Evolutionary conservation across 768 basidiomycete species (phyloP).

Genomic region (Boletus vermiculosoides): DNA sequence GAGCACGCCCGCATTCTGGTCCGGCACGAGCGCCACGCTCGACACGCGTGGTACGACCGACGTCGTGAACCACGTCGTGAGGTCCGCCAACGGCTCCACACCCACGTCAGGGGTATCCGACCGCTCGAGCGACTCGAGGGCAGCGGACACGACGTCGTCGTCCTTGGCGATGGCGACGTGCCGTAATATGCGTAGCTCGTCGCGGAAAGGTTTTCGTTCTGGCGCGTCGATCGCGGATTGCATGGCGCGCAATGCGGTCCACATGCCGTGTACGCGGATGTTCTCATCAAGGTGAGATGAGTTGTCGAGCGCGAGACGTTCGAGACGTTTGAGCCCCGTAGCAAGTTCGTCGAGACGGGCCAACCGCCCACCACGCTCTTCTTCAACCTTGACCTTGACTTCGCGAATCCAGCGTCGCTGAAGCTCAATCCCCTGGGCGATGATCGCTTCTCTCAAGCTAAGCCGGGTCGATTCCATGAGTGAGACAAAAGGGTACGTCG

Average conservation of each 20-base stretch:
- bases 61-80: slow-evolving; percentile 87
- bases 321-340: slow-evolving; percentile 84
- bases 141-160: slow-evolving; percentile 62
- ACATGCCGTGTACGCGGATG: slow-evolving; percentile 85
- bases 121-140: slow-evolving; percentile 65
- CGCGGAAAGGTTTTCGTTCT: slow-evolving; percentile 79
- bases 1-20: slow-evolving; percentile 83
- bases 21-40: slow-evolving; percentile 90
- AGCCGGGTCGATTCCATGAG: background rate
- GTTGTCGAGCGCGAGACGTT: slow-evolving; percentile 89
- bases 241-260: slow-evolving; percentile 88
- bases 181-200: slow-evolving; percentile 81
- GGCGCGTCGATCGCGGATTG: slow-evolving; percentile 63
- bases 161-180: slow-evolving; percentile 70
- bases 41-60: slow-evolving; percentile 82
- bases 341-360: slow-evolving; percentile 94
- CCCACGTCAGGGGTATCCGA: slow-evolving; percentile 76
- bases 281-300: slow-evolving; percentile 90
- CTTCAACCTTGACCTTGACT: slow-evolving; percentile 92
- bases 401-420: slow-evolving; percentile 97
- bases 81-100: slow-evolving; percentile 86
- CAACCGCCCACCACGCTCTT: slow-evolving; percentile 93
- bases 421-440: slow-evolving; percentile 95
- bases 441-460: slow-evolving; percentile 90
- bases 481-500: background rate